These are phyloP conservation scores for Blastomyces percursus DNA, from an alignment of 2,329 filamentous ascomycete species.

Conservation along the genomic window DNA sequence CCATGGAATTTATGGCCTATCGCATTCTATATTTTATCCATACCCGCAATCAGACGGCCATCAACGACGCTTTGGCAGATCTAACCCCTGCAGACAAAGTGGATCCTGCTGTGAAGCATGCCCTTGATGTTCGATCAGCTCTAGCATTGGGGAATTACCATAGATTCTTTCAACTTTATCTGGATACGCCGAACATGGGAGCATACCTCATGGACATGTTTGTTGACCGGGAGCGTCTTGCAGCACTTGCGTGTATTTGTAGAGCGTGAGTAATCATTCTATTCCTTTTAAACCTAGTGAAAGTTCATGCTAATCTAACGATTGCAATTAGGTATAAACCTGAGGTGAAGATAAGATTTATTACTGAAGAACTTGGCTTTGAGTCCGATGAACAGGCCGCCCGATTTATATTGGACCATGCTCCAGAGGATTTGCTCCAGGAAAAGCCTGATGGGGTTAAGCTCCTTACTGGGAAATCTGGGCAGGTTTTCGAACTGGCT, in stretches of 20 bases:
- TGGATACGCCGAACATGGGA: constrained; percentile 91
- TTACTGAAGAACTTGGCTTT: constrained; percentile 93
- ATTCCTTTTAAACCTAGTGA: background rate
- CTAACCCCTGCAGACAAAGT: constrained; percentile 95
- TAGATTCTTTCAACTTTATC: constrained; percentile 92
- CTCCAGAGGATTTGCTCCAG: constrained; percentile 64
- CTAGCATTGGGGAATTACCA: constrained; percentile 93
- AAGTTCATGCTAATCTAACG: constrained; percentile 36
- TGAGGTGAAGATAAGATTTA: constrained; percentile 75
- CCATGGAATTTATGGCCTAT: constrained; percentile 96
- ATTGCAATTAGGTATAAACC: constrained; percentile 65
- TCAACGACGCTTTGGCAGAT: constrained; percentile 98
- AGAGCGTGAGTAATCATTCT: constrained; percentile 62
- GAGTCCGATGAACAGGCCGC: constrained; percentile 83
- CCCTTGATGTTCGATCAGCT: constrained; percentile 79
- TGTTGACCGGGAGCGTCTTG: constrained; percentile 81
- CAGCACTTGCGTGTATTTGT: constrained; percentile 83
- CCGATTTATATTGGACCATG: constrained; percentile 76
- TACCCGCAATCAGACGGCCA: constrained; percentile 92
- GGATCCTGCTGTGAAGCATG: constrained; percentile 75
- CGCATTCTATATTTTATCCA: constrained; percentile 99
- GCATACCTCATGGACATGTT: constrained; percentile 99
- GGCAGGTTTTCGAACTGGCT: constrained; percentile 60
- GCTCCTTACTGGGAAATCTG: constrained; percentile 64
- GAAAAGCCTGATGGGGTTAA: constrained; percentile 63